Conservation (phyloP, 2,329 filamentous ascomycete genomes). For the Neoascochyta sp. region DNA sequence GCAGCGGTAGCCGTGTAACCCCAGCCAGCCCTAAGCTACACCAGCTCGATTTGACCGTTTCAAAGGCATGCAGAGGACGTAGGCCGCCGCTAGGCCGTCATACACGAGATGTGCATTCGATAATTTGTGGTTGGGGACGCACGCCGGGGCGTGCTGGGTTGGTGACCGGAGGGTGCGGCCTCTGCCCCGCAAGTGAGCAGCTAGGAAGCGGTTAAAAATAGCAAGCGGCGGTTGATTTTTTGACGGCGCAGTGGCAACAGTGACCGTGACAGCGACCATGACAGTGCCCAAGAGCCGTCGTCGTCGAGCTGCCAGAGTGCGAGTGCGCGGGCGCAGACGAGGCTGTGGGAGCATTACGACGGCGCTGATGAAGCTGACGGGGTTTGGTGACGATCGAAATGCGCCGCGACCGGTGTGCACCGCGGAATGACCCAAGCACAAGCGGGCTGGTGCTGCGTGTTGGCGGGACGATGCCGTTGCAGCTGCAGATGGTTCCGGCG, state of each 20-base stretch:
- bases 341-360: too few species aligned
- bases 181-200: slow-evolving; percentile 5
- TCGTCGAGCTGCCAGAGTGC: too few species aligned
- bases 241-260: too few species aligned
- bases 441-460: too few species aligned
- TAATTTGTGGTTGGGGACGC: slow-evolving; percentile 20
- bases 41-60: slow-evolving; percentile 18
- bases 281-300: too few species aligned
- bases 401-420: too few species aligned
- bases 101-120: slow-evolving; percentile 20
- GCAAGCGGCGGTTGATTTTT: too few species aligned
- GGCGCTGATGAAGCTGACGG: slow-evolving; percentile 6
- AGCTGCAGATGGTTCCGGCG: too few species aligned
- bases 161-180: slow-evolving; percentile 2
- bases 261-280: too few species aligned
- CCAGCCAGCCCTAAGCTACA: slow-evolving; percentile 17
- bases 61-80: slow-evolving; percentile 20
- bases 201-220: slow-evolving; percentile 2
- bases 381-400: slow-evolving; percentile 8
- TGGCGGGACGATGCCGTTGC: too few species aligned
- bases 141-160: slow-evolving; percentile 14
- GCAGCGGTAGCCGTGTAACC: slow-evolving; percentile 19
- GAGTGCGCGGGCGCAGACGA: too few species aligned
- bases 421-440: too few species aligned
- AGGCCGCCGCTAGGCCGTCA: slow-evolving; percentile 17